These are phyloP conservation scores for Leccinum longicurvipes DNA, from an alignment of 768 basidiomycete genomes.

Conservation along the genomic window DNA sequence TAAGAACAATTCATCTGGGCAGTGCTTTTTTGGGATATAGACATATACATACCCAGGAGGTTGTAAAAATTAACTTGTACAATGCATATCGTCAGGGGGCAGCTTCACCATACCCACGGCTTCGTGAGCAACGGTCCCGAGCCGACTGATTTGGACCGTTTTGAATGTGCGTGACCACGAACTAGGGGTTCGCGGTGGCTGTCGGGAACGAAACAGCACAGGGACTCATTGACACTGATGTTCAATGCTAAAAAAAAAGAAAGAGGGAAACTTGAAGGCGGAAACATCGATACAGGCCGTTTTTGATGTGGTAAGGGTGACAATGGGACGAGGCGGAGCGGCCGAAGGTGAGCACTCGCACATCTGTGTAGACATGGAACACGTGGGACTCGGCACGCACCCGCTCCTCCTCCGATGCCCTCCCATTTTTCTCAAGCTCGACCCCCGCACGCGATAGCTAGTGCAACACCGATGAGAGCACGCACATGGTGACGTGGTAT, in stretches of 20 bases:
- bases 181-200: background rate
- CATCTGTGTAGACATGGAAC: too few species aligned
- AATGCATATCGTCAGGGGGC: background rate
- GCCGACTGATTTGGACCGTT: background rate
- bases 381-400: too few species aligned
- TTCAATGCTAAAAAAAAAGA: background rate
- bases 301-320: too few species aligned
- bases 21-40: background rate
- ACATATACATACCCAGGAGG: background rate
- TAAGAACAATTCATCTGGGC: background rate
- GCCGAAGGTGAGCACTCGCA: background rate
- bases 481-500: too few species aligned
- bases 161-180: background rate
- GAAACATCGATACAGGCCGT: too few species aligned
- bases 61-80: background rate
- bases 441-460: too few species aligned
- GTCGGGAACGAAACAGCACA: background rate
- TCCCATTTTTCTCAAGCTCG: too few species aligned
- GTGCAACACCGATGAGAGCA: too few species aligned
- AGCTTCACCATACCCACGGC: background rate
- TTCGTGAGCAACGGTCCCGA: background rate
- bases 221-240: background rate
- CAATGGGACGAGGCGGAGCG: too few species aligned
- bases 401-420: too few species aligned
- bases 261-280: background rate